Evolutionary conservation across 2,329 filamentous ascomycete genomes (phyloP), one percentile per base, ranked within the genome.

Genomic region (Dactylellina parvicollis): DNA sequence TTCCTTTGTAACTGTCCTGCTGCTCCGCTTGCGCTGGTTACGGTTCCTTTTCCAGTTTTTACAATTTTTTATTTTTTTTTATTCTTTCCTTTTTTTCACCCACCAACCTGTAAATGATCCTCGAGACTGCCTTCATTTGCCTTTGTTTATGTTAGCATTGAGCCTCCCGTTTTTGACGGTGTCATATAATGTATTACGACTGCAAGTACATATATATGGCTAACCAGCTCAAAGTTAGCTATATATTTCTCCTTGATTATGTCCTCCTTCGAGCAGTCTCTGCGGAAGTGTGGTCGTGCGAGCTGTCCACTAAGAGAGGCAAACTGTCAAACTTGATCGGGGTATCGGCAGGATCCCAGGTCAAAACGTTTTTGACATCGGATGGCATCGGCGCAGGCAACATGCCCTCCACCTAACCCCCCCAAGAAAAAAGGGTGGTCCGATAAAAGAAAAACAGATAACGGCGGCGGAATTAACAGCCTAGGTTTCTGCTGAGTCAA

Each of bases 331-430:
- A n/a, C n/a, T n/a, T n/a, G n/a, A n/a, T n/a, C 30, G 28, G 36
- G 47, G 55, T 28, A 47, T 61, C 54, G 64, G 55, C 55, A 47
- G 26, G 46, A 38, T 10, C 65, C 50, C 50, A 56, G 52, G 30
- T 10, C 26, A 55, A 28, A 44, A 22, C n/a, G 12, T 12, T 14
- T 44, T 40, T 16, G 32, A 56, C 47, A 69, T 69, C 56, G 64
- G 64, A 69, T 69, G 64, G 54, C 64, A 69, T 69, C 64, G 56
- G 49, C 65, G 65, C 28, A 70, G 65, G 65, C 65, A 70, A 70
- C 54, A 16, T 26, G 60, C 26, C 34, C 4, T 20, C 42, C 12
- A 38, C 36, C 30, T n/a, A 20, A 18, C 30, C 9, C 30, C 16
- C 7, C 12, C 30, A 36, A 36, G 38, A 38, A 34, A 42, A 44